Percentiles rank a stretch among this genome's conserved stretches.
Conservation (phyloP, 441 rosid genomes). For the Bruguiera hainesii region DNA sequence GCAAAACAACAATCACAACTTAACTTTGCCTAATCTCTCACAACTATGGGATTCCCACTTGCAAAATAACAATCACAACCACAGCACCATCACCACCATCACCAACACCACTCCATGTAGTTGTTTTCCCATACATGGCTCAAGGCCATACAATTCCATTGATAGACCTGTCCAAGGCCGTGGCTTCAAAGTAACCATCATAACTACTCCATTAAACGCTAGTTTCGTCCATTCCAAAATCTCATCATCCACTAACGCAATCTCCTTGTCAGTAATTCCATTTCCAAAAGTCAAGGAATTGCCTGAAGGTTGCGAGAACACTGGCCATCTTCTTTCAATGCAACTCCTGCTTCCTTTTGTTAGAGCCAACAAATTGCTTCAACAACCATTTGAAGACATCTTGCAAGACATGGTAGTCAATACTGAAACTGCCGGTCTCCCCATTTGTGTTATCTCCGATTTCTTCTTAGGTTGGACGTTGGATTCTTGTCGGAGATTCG, state of each 20-base stretch:
- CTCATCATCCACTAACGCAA: background rate
- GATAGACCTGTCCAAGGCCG: conserved; percentile 23
- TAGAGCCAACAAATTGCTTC: conserved; percentile 17
- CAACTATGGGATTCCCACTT: no score
- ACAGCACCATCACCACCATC: background rate
- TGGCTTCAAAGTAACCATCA: conserved; percentile 17
- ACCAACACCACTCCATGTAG: conserved; percentile 8
- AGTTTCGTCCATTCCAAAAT: conserved; percentile 17
- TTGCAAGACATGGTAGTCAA: conserved; percentile 16
- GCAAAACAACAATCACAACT: no score
- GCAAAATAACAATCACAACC: no score
- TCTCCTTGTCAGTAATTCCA: conserved; percentile 22
- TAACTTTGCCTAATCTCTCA: no score
- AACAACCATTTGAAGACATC: conserved; percentile 25
- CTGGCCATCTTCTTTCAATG: conserved; percentile 22
- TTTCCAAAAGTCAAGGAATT: conserved; percentile 21
- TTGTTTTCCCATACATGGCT: conserved; percentile 37
- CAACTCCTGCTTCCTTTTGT: conserved; percentile 20
- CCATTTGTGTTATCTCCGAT: conserved; percentile 28
- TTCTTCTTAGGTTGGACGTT: conserved; percentile 30
- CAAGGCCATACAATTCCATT: conserved; percentile 35
- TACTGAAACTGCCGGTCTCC: background rate
- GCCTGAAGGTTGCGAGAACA: conserved; percentile 27
- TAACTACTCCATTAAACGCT: conserved; percentile 30
- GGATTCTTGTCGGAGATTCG: conserved; percentile 16